Evolutionary conservation across 2,329 filamentous ascomycete genomes (phyloP).

Genomic region (Ustilaginoidea virens): DNA sequence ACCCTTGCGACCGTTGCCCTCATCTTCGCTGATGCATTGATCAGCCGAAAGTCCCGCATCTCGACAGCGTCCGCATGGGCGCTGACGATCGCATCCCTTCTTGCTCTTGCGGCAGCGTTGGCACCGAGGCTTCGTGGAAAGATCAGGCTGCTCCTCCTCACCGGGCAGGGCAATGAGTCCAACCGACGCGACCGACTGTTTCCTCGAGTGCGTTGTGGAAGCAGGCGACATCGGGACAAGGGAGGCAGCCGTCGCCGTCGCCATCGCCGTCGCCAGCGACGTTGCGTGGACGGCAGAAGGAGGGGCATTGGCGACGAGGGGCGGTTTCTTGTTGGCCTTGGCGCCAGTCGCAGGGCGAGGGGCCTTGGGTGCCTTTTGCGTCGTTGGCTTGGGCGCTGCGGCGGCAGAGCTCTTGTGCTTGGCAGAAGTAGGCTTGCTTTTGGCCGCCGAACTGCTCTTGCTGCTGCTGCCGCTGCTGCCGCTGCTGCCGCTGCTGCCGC

Average conservation of each 20-base stretch:
- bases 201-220: constrained; percentile 59
- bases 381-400: too few species aligned
- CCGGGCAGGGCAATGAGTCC: constrained; percentile 36
- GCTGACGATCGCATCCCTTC: constrained; percentile 94
- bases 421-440: too few species aligned
- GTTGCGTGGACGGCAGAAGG: too few species aligned
- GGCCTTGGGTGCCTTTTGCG: too few species aligned
- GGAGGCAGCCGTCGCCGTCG: constrained; percentile 15
- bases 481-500: constrained; percentile 18
- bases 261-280: constrained; percentile 20
- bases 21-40: constrained; percentile 92
- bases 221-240: constrained; percentile 42
- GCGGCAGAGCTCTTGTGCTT: too few species aligned
- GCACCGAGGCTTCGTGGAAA: constrained; percentile 91
- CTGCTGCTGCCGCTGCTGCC: too few species aligned
- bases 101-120: constrained; percentile 99
- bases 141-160: constrained; percentile 76
- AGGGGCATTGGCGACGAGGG: too few species aligned
- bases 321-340: too few species aligned
- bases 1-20: constrained; percentile 92
- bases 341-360: too few species aligned
- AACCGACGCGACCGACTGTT: constrained; percentile 54
- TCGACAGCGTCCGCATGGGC: constrained; percentile 87
- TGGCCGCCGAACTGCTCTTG: too few species aligned
- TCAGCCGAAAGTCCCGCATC: constrained; percentile 89